These are phyloP conservation scores for Hypoxylon sp. DNA, from an alignment of 2,329 filamentous ascomycete species.

Conservation along the genomic window DNA sequence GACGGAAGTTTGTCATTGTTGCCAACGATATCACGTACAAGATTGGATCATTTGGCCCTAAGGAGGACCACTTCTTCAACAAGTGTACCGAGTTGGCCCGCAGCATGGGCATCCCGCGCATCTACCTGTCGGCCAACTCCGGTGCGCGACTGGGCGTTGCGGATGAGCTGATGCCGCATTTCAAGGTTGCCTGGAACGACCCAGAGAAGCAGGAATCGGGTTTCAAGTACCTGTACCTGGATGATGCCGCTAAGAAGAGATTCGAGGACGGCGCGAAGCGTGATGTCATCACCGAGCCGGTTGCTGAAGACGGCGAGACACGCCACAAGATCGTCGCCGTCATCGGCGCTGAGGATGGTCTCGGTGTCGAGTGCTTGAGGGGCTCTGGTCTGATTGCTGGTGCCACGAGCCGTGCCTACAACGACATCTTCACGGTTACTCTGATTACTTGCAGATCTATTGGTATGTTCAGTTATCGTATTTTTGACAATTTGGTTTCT, in stretches of 20 bases:
- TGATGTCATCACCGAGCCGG: constrained; percentile 85
- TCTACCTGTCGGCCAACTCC: constrained; percentile 98
- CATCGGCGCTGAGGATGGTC: constrained; percentile 90
- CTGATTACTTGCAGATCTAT: constrained; percentile 98
- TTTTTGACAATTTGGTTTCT: constrained; percentile 36
- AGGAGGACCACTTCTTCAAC: constrained; percentile 98
- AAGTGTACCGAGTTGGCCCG: constrained; percentile 97
- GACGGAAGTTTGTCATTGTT: constrained; percentile 92
- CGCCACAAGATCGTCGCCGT: constrained; percentile 94
- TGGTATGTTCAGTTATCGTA: constrained; percentile 61
- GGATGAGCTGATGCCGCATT: constrained; percentile 95
- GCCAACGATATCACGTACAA: constrained; percentile 99
- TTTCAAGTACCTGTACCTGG: constrained; percentile 97
- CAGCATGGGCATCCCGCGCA: constrained; percentile 92
- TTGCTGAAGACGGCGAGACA: constrained; percentile 86
- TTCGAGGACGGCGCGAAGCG: constrained; percentile 80
- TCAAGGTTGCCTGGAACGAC: constrained; percentile 97
- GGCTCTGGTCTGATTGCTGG: constrained; percentile 98
- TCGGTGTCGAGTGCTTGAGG: constrained; percentile 96
- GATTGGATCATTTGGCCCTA: constrained; percentile 96
- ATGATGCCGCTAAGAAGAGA: constrained; percentile 82
- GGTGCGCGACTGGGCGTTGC: constrained; percentile 97
- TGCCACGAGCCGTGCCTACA: constrained; percentile 95
- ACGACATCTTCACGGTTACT: constrained; percentile 98
- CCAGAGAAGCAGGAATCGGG: constrained; percentile 79